These are phyloP conservation scores for Leucocoprinus sp. DNA, from an alignment of 768 basidiomycete species.

Conservation along the genomic window DNA sequence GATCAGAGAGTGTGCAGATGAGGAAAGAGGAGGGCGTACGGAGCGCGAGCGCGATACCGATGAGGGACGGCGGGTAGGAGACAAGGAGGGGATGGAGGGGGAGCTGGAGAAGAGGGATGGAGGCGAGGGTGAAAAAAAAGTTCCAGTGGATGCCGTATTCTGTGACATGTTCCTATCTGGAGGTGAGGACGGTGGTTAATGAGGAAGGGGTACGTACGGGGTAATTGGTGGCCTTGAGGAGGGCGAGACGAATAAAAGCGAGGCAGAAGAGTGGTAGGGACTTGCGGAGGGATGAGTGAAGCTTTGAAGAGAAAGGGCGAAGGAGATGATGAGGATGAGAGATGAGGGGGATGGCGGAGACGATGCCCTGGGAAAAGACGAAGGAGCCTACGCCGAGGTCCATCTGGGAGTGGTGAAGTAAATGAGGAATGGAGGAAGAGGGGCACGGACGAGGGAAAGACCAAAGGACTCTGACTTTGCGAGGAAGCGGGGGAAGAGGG, in stretches of 20 bases:
- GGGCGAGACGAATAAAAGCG: conserved; percentile 67
- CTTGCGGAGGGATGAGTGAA: conserved; percentile 45
- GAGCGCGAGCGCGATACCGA: conserved; percentile 55
- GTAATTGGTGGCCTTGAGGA: conserved; percentile 92
- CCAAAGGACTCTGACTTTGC: conserved; percentile 95
- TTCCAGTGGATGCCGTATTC: conserved; percentile 99
- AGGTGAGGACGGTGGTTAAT: not conserved
- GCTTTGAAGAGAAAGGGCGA: conserved; percentile 40
- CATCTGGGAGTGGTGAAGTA: conserved; percentile 53
- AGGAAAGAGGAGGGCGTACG: conserved; percentile 28
- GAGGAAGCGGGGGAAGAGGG: conserved; percentile 77
- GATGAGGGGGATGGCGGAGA: conserved; percentile 78
- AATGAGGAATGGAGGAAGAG: not conserved
- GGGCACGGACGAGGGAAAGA: conserved; percentile 70
- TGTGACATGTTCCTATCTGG: conserved; percentile 74
- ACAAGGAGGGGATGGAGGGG: conserved; percentile 59
- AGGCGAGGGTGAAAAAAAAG: conserved; percentile 89
- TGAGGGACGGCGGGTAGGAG: conserved; percentile 45
- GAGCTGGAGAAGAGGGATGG: conserved; percentile 68
- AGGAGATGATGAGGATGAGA: conserved; percentile 50
- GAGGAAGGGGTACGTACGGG: conserved; percentile 47
- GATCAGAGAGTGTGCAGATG: not conserved
- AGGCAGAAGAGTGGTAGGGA: conserved; percentile 59
- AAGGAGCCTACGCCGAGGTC: conserved; percentile 97
- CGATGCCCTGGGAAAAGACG: conserved; percentile 90